Evolutionary conservation across 306 rosid genomes (phyloP).

Genomic region (Benincasa hispida): DNA sequence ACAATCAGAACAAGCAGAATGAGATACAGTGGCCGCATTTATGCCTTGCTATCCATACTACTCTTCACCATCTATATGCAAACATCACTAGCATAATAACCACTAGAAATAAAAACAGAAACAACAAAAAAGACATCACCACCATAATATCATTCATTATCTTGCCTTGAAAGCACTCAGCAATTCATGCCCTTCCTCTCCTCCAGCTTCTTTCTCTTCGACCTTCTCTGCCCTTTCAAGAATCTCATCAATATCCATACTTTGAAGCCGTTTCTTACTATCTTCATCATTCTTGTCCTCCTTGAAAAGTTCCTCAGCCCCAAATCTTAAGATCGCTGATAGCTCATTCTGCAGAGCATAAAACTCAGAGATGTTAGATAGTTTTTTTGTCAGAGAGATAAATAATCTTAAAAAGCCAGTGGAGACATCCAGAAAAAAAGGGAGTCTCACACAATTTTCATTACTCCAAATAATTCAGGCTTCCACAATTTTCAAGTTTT

Average conservation of each 20-base stretch:
- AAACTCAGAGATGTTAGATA: background rate
- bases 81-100: background rate
- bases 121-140: background rate
- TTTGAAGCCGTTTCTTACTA: conserved; percentile 77
- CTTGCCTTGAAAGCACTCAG: conserved; percentile 94
- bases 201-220: conserved; percentile 72
- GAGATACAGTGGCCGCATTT: background rate
- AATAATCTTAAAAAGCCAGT: background rate
- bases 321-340: conserved; percentile 91
- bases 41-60: background rate
- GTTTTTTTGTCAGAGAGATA: background rate
- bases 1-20: background rate
- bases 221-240: conserved; percentile 99
- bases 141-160: conserved; percentile 9
- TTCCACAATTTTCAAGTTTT: background rate
- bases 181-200: conserved; percentile 66
- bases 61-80: background rate
- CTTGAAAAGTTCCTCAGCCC: conserved; percentile 97
- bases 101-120: background rate
- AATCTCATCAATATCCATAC: conserved; percentile 98
- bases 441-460: background rate
- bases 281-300: conserved; percentile 95
- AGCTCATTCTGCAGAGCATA: conserved; percentile 69
- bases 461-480: background rate
- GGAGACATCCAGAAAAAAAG: background rate